phyloP scores from a whole-genome alignment of 2,329 filamentous ascomycete genomes.

The Aspergillus niger region DNA sequence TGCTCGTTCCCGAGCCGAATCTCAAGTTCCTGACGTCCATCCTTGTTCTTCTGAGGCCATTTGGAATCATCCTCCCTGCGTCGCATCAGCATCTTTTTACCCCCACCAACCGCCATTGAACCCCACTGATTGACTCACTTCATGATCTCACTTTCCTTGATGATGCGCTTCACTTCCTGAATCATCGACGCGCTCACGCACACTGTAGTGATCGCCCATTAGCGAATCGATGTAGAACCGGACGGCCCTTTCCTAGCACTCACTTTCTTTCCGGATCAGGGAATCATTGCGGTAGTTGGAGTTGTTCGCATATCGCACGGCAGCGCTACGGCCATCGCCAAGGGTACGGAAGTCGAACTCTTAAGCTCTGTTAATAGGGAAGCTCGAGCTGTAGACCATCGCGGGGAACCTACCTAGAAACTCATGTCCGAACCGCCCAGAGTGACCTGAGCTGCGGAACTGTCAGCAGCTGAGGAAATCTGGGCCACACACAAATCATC shows the following conservation, averaged over 20 bases:
- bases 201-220: conserved; percentile 61
- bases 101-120: not conserved
- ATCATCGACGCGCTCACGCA: conserved; percentile 90
- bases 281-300: conserved; percentile 99
- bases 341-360: conserved; percentile 96
- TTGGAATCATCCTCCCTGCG: conserved; percentile 92
- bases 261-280: conserved; percentile 98
- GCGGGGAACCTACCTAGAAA: conserved; percentile 71
- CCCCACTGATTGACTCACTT: conserved; percentile 62
- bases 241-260: conserved; percentile 39
- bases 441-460: conserved; percentile 81
- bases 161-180: conserved; percentile 93
- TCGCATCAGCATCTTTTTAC: conserved; percentile 19
- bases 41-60: conserved; percentile 99
- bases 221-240: conserved; percentile 15
- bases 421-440: conserved; percentile 95
- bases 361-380: conserved; percentile 44
- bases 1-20: conserved; percentile 92
- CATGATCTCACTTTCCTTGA: conserved; percentile 95
- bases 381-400: conserved; percentile 21
- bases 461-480: conserved; percentile 46
- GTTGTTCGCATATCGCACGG: conserved; percentile 97
- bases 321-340: conserved; percentile 88
- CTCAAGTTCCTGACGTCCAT: conserved; percentile 93
- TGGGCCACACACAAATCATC: conserved; percentile 31